Percentiles rank a stretch among this genome's conserved stretches.
Evolutionary conservation across 73 alveolate species (phyloP).

Genomic region (Symbiodinium pilosum): DNA sequence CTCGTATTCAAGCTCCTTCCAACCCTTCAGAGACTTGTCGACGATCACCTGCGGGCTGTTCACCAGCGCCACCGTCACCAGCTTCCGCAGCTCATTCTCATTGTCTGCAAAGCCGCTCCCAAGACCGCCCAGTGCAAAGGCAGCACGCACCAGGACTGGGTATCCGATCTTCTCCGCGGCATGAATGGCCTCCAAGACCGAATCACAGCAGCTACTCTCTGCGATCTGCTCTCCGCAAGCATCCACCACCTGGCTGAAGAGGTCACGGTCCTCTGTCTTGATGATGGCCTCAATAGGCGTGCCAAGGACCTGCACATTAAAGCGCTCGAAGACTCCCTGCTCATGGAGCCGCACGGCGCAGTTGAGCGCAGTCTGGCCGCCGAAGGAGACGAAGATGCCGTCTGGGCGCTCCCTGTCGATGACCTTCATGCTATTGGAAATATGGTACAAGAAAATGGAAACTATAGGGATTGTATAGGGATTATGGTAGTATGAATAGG

Average conservation of each 20-base stretch:
- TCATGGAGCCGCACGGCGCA: conserved; percentile 71
- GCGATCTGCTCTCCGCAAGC: conserved; percentile 86
- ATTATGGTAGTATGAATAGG: too few species aligned
- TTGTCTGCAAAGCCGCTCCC: conserved; percentile 93
- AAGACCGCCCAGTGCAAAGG: conserved; percentile 92
- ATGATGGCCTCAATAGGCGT: conserved; percentile 87
- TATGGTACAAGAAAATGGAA: too few species aligned
- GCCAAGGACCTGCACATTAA: conserved; percentile 77
- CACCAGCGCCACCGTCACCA: conserved; percentile 61
- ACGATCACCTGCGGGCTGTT: conserved; percentile 88
- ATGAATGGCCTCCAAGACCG: conserved; percentile 2
- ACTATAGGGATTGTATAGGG: too few species aligned
- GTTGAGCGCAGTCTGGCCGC: conserved; percentile 95
- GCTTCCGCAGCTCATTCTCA: conserved; percentile 65
- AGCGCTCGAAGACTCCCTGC: conserved; percentile 55
- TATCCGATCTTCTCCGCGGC: conserved; percentile 73
- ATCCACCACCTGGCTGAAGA: conserved; percentile 89
- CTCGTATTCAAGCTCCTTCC: conserved; percentile 95
- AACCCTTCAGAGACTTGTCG: conserved; percentile 89
- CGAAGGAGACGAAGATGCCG: conserved; percentile 83
- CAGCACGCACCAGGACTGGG: conserved; percentile 95
- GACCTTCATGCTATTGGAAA: too few species aligned
- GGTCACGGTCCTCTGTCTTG: conserved; percentile 89
- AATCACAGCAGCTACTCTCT: conserved; percentile 64
- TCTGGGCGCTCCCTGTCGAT: conserved; percentile 82